These are phyloP conservation scores for Thraustochytrium sp. DNA, from an alignment of 352 stramenopile species.

Conservation along the genomic window DNA sequence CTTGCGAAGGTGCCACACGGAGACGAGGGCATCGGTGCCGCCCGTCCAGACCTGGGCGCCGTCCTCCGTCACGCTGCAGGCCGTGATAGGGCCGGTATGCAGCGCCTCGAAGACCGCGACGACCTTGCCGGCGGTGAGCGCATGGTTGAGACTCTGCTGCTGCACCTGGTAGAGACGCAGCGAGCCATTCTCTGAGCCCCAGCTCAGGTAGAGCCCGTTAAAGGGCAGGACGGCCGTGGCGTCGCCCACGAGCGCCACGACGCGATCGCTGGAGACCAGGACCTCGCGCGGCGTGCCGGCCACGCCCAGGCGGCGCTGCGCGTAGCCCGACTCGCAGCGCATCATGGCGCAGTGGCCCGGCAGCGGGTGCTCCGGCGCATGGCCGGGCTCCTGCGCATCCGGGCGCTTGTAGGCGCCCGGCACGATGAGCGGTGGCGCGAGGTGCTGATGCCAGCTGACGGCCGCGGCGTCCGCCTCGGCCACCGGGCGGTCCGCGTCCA, in stretches of 20 bases:
- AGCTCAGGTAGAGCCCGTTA: slow-evolving; percentile 25
- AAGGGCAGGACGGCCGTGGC: not conserved
- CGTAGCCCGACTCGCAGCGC: not conserved
- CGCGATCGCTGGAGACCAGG: not conserved
- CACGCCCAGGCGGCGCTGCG: not conserved
- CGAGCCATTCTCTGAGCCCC: slow-evolving; percentile 25
- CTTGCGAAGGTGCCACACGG: slow-evolving; percentile 19
- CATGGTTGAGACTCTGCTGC: not conserved
- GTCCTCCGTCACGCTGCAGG: slow-evolving; percentile 13
- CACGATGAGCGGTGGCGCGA: slow-evolving; percentile 2
- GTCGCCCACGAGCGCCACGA: not conserved
- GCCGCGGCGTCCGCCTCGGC: not conserved
- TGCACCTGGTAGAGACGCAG: not conserved
- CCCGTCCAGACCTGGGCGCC: slow-evolving; percentile 14
- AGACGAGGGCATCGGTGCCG: not conserved
- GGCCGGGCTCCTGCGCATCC: not conserved
- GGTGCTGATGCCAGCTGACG: not conserved
- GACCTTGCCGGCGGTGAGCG: not conserved
- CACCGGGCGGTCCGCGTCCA: not conserved
- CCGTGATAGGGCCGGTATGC: slow-evolving; percentile 4
- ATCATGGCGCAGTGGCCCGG: not conserved
- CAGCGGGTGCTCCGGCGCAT: not conserved
- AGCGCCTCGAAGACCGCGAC: slow-evolving; percentile 27
- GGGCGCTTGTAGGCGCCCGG: not conserved
- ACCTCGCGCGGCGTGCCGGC: not conserved